Base-by-base conservation (phyloP, 140 eudicot genomes). In the Bidens hawaiensis region DNA sequence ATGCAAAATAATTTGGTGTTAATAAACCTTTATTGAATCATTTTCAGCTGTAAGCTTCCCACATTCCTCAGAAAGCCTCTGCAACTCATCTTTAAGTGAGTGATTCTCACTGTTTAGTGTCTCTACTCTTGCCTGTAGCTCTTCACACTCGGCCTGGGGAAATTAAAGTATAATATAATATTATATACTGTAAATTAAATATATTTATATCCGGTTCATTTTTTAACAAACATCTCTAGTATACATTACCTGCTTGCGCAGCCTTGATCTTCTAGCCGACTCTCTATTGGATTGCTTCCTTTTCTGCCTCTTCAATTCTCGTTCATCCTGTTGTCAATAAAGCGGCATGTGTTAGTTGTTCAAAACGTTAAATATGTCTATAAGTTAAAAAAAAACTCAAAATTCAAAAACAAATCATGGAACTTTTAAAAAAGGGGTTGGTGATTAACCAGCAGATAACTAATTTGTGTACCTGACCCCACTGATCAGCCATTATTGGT, bases 211-310 rank as follows among this genome's bases (percentile, higher is more conserved):
- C 6, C 14, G 36, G 38, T 8, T n/a, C n/a, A n/a, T n/a, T n/a
- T n/a, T n/a, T n/a, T n/a, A n/a, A n/a, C n/a, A n/a, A n/a, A n/a
- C n/a, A n/a, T n/a, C n/a, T n/a, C n/a, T n/a, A n/a, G 50, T 23
- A 27, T 45, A 41, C 17, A 17, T 47, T 79, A 85, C 98, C 95
- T 91, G 96, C 68, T 87, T 91, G 21, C 98, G 96, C 69, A 84
- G 73, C 62, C 98, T 85, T 59, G 96, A 91, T 59, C 95, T 85
- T 80, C 89, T 86, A 57, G 98, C 98, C n/a, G 98, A 87, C 80
- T 91, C 96, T 69, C 98, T 65, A 36, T 91, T 91, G 40, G 95
- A 84, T 81, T 84, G 95, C 82, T 84, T 87, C 72, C 96, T 77
- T 78, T 85, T 91, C 64, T 87, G 95, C 69, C 82, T 85, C 64